Evolutionary conservation across 2,329 filamentous ascomycete species (phyloP), one percentile per base, ranked within the genome.

Genomic region (Curvularia sp.): DNA sequence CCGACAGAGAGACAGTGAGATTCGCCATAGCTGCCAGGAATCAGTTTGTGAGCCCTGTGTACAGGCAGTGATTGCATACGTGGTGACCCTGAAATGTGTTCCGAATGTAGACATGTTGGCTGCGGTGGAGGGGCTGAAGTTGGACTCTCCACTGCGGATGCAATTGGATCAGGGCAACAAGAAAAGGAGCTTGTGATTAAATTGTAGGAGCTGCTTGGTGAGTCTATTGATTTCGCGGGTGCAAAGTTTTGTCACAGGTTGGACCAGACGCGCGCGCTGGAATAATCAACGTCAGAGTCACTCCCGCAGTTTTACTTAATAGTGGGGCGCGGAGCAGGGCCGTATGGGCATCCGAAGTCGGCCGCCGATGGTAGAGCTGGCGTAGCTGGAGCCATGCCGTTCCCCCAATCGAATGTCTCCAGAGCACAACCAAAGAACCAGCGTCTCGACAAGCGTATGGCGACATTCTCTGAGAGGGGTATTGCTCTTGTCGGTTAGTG

Each of bases 1-100:
- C 93, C 93, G 72, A 98, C 93, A 31, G 90, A 94, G 72, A 89
- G 89, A 82, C 94, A 96, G 81, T 97, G 94, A 57, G 91, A 96
- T 79, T 93, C 90, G 76, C 90, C 90, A 81, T 91, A 91, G 74
- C 87, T 87, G 75, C 51, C 55, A 30, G 22, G 9, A 31, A 20
- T 71, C 52, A 71, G 73, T 57, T 55, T 57, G 52, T 57, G 20
- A 2, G 15, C 24, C 5, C 26, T 24, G 22, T 57, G 28, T 48
- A 46, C n/a, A 18, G 7, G 18, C n/a, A 7, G 33, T 24, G 30
- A 30, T 43, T 53, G 80, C 87, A 68, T 85, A 93, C 88, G 91
- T 96, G 64, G 91, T 93, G 67, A 96, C 91, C 70, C 85, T 85
- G 80, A 95, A 95, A 78, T 88, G 85, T 50, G 89, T 83, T 69